Evolutionary conservation across 108 stramenopile genomes (phyloP), one percentile per base, ranked within the genome.

Genomic region (Seminavis robusta): DNA sequence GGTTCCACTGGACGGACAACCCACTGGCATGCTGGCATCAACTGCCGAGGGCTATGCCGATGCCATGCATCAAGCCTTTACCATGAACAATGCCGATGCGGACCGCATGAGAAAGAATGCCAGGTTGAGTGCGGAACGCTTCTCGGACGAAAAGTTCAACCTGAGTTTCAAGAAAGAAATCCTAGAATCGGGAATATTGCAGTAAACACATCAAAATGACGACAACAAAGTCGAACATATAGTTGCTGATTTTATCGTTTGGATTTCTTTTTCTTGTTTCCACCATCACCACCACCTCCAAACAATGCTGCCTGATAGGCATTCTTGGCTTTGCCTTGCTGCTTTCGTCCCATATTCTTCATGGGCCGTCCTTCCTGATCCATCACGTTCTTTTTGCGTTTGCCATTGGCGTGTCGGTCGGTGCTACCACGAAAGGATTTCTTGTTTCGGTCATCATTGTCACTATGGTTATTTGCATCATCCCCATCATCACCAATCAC

Each of bases 141-240:
- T 92, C 63, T 86, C 90, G 27, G 86, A 88, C 56, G 61, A 69
- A 25, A 79, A 67, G 10, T 92, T 92, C 63, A 65, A 72, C 43
- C 31, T 59, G 29, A n/a, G 36, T 8, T 39, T 71, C 17, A 30
- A 46, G 15, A 48, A 8, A 26, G 5, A 10, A 28, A 27, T 4
- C 5, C 24, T 4, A 48, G 47, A 5, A 26, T 11, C 9, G 13
- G 9, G 10, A 37, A 37, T 37, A 37, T 13, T 37, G 9, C 36
- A 37, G n/a, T n/a, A n/a, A n/a, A n/a, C n/a, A n/a, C n/a, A n/a
- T n/a, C n/a, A n/a, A n/a, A n/a, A n/a, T n/a, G n/a, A n/a, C n/a
- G n/a, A n/a, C n/a, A n/a, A n/a, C n/a, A n/a, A n/a, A n/a, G n/a
- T n/a, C n/a, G n/a, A n/a, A n/a, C n/a, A n/a, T n/a, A n/a, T n/a